Base-by-base conservation (phyloP, 306 rosid species). In the Fragaria vesca region DNA sequence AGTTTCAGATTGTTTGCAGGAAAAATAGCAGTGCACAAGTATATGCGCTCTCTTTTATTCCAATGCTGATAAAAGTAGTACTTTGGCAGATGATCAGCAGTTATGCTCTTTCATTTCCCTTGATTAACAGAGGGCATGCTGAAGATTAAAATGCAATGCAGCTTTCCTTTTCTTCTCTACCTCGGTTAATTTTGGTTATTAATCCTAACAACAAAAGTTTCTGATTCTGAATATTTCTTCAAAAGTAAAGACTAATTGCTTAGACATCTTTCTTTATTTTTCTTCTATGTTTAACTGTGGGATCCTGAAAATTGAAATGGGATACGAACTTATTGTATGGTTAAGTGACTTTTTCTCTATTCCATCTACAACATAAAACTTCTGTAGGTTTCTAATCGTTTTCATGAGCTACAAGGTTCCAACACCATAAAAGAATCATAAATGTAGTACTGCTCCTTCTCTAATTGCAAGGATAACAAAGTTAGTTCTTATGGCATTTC, bases 1-100 rank as follows among this genome's bases (percentile, higher is more conserved):
- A 78, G 74, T 32, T 73, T 65, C 62, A 15, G 12, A 66, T 72
- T 34, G 26, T 58, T 66, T 51, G 28, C 34, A 60, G 69, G 6
- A 58, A 10, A 40, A 58, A 61, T 34, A 72, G 40, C 48, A 72
- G 34, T 20, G 46, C 18, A 70, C 75, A 50, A 71, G 43, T 51
- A 52, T 51, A 52, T 54, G 8, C 2, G 3, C 54, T 36, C 45
- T 75, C 47, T 18, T 66, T 66, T 66, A 34, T 66, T 24, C 13
- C 28, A 66, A 65, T 65, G 70, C 46, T 4, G 3, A 30, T 65
- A 65, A 5, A 36, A 15, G 45, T 17, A 32, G 12, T 40, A 32
- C 26, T 34, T 36, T 65, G 46, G 70, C 15, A 65, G 45, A 65
- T 16, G 13, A 36, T 36, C 4, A 2, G 47, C 26, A 65, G 21